phyloP scores from a whole-genome alignment of 208 protist genomes.

The Crithidia thermophila region DNA sequence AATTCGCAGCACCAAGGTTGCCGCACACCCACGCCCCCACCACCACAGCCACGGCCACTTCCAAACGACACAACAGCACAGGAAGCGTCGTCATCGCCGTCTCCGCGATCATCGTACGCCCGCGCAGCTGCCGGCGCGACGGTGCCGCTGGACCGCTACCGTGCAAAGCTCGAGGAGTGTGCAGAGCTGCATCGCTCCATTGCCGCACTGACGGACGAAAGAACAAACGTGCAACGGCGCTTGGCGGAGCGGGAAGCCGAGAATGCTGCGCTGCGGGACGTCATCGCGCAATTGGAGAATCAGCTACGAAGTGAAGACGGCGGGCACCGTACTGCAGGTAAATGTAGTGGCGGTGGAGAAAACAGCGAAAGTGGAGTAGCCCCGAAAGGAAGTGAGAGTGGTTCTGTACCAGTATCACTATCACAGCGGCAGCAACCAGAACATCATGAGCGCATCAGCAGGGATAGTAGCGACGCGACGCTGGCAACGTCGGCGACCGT shows the following conservation, averaged over 20 bases:
- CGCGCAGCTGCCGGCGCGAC: neutral
- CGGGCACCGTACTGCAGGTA: neutral
- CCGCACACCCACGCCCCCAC: too few species aligned
- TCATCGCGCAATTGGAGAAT: slow-evolving; percentile 13
- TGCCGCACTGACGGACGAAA: neutral
- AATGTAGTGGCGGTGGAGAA: neutral
- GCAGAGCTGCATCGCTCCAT: slow-evolving; percentile 22
- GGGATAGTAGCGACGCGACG: too few species aligned
- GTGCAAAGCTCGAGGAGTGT: slow-evolving; percentile 29
- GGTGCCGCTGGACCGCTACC: slow-evolving; percentile 20
- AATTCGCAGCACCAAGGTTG: too few species aligned
- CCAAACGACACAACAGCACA: neutral
- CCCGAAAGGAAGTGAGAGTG: too few species aligned
- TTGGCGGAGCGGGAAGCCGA: slow-evolving; percentile 5
- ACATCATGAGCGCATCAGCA: too few species aligned
- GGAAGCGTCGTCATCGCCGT: neutral
- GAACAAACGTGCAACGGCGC: slow-evolving; percentile 1
- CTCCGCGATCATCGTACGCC: neutral
- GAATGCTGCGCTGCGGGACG: slow-evolving; percentile 6
- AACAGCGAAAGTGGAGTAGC: neutral
- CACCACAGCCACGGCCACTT: too few species aligned
- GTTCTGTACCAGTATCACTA: too few species aligned
- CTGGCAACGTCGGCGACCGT: too few species aligned
- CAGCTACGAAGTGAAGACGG: neutral
- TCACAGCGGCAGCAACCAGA: too few species aligned